Evolutionary conservation across 2,329 filamentous ascomycete species (phyloP), one percentile per base, ranked within the genome.

Genomic region (Aspergillus quadricinctus): DNA sequence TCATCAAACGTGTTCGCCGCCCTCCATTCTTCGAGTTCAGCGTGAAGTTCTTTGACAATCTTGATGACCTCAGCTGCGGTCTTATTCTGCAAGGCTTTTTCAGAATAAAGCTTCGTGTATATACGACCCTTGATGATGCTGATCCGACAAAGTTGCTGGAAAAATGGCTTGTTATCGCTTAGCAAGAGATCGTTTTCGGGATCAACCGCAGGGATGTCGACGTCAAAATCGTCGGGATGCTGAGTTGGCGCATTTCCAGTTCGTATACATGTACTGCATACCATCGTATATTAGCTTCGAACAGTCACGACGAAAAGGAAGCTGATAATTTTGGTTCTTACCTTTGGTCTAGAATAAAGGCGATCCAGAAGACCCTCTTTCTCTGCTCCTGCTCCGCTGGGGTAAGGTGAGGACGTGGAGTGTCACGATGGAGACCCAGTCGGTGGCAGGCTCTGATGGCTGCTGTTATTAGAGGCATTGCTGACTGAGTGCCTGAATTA

Each of bases 111-210:
- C 50, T 84, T 84, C 73, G 88, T 92, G 78, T 97, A 97, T 1
- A 97, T 92, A 65, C 88, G 90, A 71, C 90, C 92, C 72, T 96
- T 90, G 60, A 97, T 96, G 46, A 89, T 83, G 10, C 91, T 83
- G 69, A 97, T 90, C 62, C 90, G 89, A 70, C 90, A 95, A 83
- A 96, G 92, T 48, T 92, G 83, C n/a, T 91, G 84, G 79, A 97
- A 97, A 23, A 97, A 81, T 65, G 96, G 95, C 80, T 94, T 88
- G 67, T 94, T 94, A 56, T 89, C 89, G 60, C 92, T 88, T 5
- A 87, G 84, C 40, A 95, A 77, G 3, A 90, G 88, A 46, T 96
- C 93, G 66, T 93, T 94, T 56, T 92, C 92, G 55, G 94, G 88
- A 56, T 92, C 90, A 66, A 90, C 88, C 60, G 89, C 89, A 0